Conservation (phyloP, 805 yeast species). For the Ogataea ramenticola region DNA sequence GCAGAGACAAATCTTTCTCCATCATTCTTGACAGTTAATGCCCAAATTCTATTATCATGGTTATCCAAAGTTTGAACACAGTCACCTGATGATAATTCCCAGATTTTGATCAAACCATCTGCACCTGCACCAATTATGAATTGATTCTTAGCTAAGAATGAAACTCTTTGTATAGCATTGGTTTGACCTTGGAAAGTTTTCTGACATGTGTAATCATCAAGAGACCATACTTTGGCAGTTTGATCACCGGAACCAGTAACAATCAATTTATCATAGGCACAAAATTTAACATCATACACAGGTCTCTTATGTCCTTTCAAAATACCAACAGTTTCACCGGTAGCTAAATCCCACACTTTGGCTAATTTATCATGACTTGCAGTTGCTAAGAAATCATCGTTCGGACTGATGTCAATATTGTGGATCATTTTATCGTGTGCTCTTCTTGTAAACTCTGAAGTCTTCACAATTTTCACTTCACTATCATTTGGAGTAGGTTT, state of each 20-base stretch:
- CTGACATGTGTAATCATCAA: conserved; percentile 65
- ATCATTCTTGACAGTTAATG: conserved; percentile 58
- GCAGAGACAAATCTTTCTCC: conserved; percentile 74
- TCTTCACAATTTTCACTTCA: conserved; percentile 31
- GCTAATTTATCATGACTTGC: conserved; percentile 92
- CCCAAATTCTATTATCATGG: conserved; percentile 94
- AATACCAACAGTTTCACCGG: conserved; percentile 84
- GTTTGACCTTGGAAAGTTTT: conserved; percentile 92
- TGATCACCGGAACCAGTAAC: conserved; percentile 92
- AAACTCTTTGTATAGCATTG: conserved; percentile 80
- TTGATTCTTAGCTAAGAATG: conserved; percentile 57
- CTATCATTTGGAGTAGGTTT: conserved; percentile 16
- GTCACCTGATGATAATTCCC: conserved; percentile 78
- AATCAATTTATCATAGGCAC: conserved; percentile 67
- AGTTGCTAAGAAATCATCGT: conserved; percentile 81
- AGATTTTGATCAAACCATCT: conserved; percentile 86
- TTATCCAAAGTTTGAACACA: conserved; percentile 77
- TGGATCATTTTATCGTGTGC: conserved; percentile 98
- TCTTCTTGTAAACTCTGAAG: conserved; percentile 82
- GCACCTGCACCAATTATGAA: conserved; percentile 82
- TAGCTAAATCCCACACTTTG: conserved; percentile 77
- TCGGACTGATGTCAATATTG: conserved; percentile 82
- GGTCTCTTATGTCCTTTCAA: conserved; percentile 91
- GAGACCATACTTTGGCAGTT: conserved; percentile 82
- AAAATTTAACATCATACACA: conserved; percentile 84